A percentile compares a stretch with the other conserved stretches of the same genome.
phyloP scores from a whole-genome alignment of 768 basidiomycete species.

The Leccinum aurantiacum region DNA sequence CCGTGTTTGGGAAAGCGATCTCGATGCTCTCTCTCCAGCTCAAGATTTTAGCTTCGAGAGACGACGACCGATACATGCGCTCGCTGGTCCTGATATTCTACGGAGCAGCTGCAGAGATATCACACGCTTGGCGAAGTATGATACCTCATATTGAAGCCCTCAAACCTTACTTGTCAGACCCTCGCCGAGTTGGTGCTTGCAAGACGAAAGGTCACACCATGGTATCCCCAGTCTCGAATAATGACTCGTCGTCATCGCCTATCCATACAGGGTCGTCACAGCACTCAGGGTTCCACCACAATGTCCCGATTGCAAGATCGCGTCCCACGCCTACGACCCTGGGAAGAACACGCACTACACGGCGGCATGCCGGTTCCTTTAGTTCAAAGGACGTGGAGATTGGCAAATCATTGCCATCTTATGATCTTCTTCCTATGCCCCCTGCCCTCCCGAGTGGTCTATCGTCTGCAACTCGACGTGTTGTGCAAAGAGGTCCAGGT shows the following conservation, averaged over 20 bases:
- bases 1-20: conserved; percentile 85
- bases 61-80: conserved; percentile 85
- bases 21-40: conserved; percentile 80
- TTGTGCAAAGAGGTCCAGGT: conserved; percentile 50
- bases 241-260: conserved; percentile 30
- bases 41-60: conserved; percentile 66
- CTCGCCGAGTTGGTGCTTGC: conserved; percentile 35
- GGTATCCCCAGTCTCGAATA: conserved; percentile 22
- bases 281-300: conserved; percentile 21
- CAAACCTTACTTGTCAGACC: conserved; percentile 57
- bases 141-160: conserved; percentile 69
- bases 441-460: conserved; percentile 27
- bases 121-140: conserved; percentile 80
- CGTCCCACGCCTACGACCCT: conserved; percentile 28
- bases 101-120: conserved; percentile 86
- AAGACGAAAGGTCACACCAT: conserved; percentile 31
- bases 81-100: conserved; percentile 86
- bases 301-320: conserved; percentile 31
- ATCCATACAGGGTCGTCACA: conserved; percentile 29
- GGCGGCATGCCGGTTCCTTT: conserved; percentile 94
- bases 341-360: conserved; percentile 53
- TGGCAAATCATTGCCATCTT: conserved; percentile 76
- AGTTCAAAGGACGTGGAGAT: conserved; percentile 90
- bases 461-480: conserved; percentile 41
- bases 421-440: conserved; percentile 39